phyloP scores from a whole-genome alignment of 1,139 yeast genomes.

The Yamadazyma spencermartinsiae region DNA sequence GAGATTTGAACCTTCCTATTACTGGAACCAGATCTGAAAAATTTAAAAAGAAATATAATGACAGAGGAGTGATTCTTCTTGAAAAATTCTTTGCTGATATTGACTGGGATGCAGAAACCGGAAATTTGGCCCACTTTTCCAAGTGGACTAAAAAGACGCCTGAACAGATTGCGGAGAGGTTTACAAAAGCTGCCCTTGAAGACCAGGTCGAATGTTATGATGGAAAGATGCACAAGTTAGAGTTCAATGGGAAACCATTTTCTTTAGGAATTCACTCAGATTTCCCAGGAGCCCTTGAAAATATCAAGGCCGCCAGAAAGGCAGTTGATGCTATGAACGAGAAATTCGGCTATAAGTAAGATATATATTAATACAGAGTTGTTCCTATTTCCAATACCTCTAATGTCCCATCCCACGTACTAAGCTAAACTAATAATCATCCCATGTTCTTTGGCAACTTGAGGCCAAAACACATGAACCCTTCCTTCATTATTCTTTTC shows the following conservation, averaged over 20 bases:
- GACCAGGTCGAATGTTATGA: slow-evolving; percentile 18
- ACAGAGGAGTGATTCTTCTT: slow-evolving; percentile 24
- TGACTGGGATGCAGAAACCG: slow-evolving; percentile 22
- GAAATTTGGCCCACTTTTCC: slow-evolving; percentile 14
- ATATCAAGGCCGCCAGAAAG: slow-evolving; percentile 23
- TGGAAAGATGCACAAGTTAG: slow-evolving; percentile 18
- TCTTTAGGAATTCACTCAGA: slow-evolving; percentile 34
- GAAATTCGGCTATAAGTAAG: slow-evolving; percentile 6
- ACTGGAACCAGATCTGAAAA: slow-evolving; percentile 30
- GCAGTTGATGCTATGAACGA: slow-evolving; percentile 26
- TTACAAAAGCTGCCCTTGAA: slow-evolving; percentile 20
- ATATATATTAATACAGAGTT: background rate
- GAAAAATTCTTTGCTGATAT: slow-evolving; percentile 27
- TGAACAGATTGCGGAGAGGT: slow-evolving; percentile 22
- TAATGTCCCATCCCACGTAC: background rate
- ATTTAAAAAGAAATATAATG: slow-evolving; percentile 31
- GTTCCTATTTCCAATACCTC: background rate
- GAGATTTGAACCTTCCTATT: slow-evolving; percentile 30
- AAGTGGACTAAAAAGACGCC: slow-evolving; percentile 22
- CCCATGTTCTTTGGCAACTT: slow-evolving; percentile 9
- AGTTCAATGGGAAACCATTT: slow-evolving; percentile 25
- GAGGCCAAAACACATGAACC: slow-evolving; percentile 13
- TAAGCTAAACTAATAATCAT: slow-evolving; percentile 10
- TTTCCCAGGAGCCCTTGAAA: slow-evolving; percentile 30
- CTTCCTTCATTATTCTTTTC: slow-evolving; percentile 9